Conservation (phyloP, 2,329 filamentous ascomycete genomes). For the Microdochium trichocladiopsis region DNA sequence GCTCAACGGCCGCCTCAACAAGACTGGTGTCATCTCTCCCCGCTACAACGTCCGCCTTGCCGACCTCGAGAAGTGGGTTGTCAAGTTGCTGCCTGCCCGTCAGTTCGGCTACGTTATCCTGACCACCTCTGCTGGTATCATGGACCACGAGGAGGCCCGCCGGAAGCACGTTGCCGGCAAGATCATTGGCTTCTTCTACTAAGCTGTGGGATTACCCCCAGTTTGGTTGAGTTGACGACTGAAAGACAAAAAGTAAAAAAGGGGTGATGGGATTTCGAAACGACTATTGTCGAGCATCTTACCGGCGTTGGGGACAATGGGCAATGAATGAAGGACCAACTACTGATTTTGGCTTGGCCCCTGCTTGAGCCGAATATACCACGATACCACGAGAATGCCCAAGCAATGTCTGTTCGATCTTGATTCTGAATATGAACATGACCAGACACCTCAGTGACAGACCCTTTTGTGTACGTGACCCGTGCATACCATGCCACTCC, state of each 20-base stretch:
- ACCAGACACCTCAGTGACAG: too few relatives aligned
- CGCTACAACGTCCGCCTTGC: constrained; percentile 98
- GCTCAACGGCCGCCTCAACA: constrained; percentile 98
- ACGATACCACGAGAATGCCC: constrained; percentile 19
- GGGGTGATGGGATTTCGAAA: constrained; percentile 1
- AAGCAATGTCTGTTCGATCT: constrained; percentile 7
- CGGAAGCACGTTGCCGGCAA: constrained; percentile 99
- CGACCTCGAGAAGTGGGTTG: constrained; percentile 99
- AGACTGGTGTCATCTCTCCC: constrained; percentile 98
- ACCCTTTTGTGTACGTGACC: too few relatives aligned
- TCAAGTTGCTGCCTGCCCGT: constrained; percentile 97
- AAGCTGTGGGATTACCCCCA: constrained; percentile 26
- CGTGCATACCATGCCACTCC: too few relatives aligned
- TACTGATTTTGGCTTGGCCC: constrained; percentile 8
- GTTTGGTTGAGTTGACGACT: constrained; percentile 20
- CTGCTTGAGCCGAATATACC: constrained; percentile 14
- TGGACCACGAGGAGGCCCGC: constrained; percentile 99
- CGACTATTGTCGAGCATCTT: constrained; percentile 15
- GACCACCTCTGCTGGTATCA: constrained; percentile 98
- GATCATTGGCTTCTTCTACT: constrained; percentile 99
- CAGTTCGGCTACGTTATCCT: constrained; percentile 99
- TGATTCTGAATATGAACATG: background rate
- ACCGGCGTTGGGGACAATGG: constrained; percentile 19
- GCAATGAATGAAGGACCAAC: constrained; percentile 13
- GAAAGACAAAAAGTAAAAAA: constrained; percentile 3